Evolutionary conservation across 164 flowering plant genomes (phyloP), one percentile per base, ranked within the genome.

Genomic region (Chimonanthus salicifolius): DNA sequence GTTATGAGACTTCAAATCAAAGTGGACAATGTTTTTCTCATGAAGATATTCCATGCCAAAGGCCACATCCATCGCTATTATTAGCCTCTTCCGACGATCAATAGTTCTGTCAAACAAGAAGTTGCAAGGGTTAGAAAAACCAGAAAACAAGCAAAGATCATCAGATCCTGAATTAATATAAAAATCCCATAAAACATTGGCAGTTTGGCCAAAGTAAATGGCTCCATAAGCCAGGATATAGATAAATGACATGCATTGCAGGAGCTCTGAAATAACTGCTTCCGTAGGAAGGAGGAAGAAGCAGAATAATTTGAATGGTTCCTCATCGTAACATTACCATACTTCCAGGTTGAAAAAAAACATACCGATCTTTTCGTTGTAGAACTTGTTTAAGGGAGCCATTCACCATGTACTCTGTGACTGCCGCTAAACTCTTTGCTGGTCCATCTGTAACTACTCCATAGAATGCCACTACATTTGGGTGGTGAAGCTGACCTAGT

Each of bases 41-140:
- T 87, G 87, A 64, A 87, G 75, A 58, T 87, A 87, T 71, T 82
- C 85, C 87, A 87, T 83, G 0, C 89, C 89, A 83, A 83, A 83
- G 51, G 89, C 86, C 18, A 86, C 83, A 75, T 83, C 86, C 86
- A 82, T 87, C n/a, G 89, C 84, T 72, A 85, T 77, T 4, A 85
- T 82, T 54, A 85, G 48, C 79, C 85, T 81, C 81, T 85, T 87
- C 44, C 86, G 82, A 49, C 85, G 89, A 80, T 87, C 89, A 78
- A 87, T 78, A 43, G 81, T 80, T 75, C 86, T 84, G 79, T 60
- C 49, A 73, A 65, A 65, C 33, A 20, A 48, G 47, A 73, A 49
- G 47, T 43, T 62, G 47, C 74, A 43, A 33, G 13, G 7, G 16
- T 66, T 16, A 18, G 21, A 62, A 18, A 62, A 62, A 18, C 7